phyloP scores from a whole-genome alignment of 176 grass and related monocot genomes.

The Tillandsia fasciculata region DNA sequence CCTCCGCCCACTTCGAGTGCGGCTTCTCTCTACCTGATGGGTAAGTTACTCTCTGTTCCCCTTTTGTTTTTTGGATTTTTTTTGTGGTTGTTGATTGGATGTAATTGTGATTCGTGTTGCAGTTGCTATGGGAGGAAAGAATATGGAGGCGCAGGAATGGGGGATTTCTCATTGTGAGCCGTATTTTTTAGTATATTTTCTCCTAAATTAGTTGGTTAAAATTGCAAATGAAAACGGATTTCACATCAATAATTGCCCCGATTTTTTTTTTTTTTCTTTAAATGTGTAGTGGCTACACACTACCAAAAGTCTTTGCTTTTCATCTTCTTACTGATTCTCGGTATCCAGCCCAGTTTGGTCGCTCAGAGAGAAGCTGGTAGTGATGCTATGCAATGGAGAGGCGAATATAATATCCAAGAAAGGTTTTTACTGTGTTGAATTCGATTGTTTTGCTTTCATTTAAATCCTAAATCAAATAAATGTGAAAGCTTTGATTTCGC shows the following conservation, averaged over 20 bases:
- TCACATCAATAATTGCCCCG: no score
- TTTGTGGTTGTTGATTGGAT: neutral
- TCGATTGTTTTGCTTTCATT: neutral
- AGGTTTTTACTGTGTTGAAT: conserved; percentile 11
- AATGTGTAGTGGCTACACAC: neutral
- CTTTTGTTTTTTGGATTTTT: neutral
- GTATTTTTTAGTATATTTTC: neutral
- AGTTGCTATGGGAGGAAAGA: conserved; percentile 22
- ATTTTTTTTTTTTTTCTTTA: neutral
- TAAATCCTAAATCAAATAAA: neutral
- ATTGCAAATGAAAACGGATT: no score
- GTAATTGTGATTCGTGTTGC: conserved; percentile 1
- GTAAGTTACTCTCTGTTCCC: neutral
- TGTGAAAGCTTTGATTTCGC: neutral
- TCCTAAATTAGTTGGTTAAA: neutral
- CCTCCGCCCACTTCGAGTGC: conserved; percentile 4
- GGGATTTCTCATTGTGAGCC: conserved; percentile 27
- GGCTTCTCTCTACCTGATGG: conserved; percentile 19
- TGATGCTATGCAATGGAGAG: conserved; percentile 24
- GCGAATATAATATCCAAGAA: conserved; percentile 20
- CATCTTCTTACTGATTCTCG: conserved; percentile 3
- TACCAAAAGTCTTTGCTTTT: neutral
- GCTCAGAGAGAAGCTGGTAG: conserved; percentile 27
- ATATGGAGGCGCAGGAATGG: conserved; percentile 18
- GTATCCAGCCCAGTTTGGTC: conserved; percentile 31